Conservation (phyloP, 2,329 filamentous ascomycete genomes). For the Dactylellina parvicollis region DNA sequence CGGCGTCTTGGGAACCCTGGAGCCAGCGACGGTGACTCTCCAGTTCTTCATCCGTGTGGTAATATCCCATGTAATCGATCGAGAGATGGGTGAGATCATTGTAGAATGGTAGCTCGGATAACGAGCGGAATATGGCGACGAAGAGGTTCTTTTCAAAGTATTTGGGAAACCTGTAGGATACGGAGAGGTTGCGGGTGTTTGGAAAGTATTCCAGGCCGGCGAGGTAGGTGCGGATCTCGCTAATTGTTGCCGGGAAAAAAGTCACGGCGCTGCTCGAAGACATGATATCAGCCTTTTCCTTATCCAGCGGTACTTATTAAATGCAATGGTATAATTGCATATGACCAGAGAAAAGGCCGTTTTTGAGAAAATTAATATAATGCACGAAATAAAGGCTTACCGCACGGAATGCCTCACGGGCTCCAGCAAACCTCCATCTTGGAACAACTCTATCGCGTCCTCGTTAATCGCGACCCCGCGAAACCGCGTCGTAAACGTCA, state of each 20-base stretch:
- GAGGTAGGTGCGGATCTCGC: neutral
- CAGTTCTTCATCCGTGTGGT: neutral
- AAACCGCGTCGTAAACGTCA: neutral
- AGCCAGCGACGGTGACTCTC: too few species aligned
- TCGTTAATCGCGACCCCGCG: neutral
- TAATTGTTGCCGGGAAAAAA: neutral
- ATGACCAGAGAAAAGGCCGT: neutral
- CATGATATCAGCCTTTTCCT: neutral
- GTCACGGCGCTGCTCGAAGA: too few species aligned
- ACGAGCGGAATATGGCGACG: neutral
- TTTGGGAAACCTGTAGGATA: neutral
- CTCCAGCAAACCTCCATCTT: neutral
- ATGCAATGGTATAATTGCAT: neutral
- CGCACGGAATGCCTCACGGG: neutral
- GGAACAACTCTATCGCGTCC: neutral
- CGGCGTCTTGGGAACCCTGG: too few species aligned
- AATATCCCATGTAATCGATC: neutral
- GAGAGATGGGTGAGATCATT: neutral
- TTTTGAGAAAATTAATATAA: neutral
- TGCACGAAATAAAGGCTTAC: neutral
- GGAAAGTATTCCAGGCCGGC: neutral
- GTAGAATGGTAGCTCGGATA: neutral
- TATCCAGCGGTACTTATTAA: neutral
- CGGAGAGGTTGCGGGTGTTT: neutral
- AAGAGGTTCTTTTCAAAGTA: slow-evolving; percentile 2